Percentiles rank a stretch among this genome's conserved stretches.
phyloP scores from a whole-genome alignment of 768 basidiomycete genomes.

The Albatrellus ellisii region DNA sequence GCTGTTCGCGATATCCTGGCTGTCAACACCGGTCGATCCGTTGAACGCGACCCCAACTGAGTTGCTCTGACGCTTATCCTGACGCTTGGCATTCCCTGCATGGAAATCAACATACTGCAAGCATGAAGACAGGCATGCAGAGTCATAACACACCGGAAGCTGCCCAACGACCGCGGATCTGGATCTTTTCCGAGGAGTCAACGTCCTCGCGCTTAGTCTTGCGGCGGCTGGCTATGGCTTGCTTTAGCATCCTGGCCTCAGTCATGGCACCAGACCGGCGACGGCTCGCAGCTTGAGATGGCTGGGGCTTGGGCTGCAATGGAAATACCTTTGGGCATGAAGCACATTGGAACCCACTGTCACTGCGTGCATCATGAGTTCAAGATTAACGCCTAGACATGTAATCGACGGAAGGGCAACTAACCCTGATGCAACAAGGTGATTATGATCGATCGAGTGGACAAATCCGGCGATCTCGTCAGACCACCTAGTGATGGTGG shows the following conservation, averaged over 20 bases:
- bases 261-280: slow-evolving; percentile 13
- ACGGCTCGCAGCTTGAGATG: slow-evolving; percentile 11
- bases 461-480: slow-evolving; percentile 17
- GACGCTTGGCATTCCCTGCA: slow-evolving; percentile 2
- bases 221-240: slow-evolving; percentile 11
- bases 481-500: slow-evolving; percentile 21
- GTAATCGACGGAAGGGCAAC: background rate
- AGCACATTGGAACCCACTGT: slow-evolving; percentile 23
- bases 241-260: slow-evolving; percentile 8
- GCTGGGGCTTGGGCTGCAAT: slow-evolving; percentile 7
- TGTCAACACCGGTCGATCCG: slow-evolving; percentile 24
- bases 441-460: slow-evolving; percentile 20
- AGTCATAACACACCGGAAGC: too few relatives aligned
- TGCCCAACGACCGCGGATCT: slow-evolving; percentile 17
- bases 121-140: slow-evolving; percentile 1
- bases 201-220: slow-evolving; percentile 4
- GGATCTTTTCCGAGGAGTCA: too few relatives aligned
- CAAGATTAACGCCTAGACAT: background rate
- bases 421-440: slow-evolving; percentile 24
- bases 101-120: background rate
- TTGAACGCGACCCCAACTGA: slow-evolving; percentile 22
- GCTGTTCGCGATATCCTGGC: slow-evolving; percentile 22
- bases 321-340: slow-evolving; percentile 20
- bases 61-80: slow-evolving; percentile 2
- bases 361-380: slow-evolving; percentile 2